Conservation (phyloP, 208 protist genomes). For the Porcisia deanei region DNA sequence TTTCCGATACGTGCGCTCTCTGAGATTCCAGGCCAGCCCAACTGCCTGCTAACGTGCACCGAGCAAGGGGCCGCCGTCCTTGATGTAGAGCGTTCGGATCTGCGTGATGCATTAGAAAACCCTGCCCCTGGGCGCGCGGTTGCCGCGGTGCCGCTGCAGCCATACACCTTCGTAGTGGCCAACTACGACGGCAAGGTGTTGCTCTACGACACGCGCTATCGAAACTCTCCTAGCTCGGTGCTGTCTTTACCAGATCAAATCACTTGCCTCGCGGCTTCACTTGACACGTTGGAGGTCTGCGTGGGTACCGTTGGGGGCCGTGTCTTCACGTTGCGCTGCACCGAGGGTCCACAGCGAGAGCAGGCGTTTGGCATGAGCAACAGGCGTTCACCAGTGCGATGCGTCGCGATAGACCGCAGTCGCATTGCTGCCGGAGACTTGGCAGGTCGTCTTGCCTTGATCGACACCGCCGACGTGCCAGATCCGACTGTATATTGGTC, state of each 20-base stretch:
- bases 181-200: conserved; percentile 75
- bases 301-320: conserved; percentile 61
- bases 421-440: conserved; percentile 57
- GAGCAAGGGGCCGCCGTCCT: conserved; percentile 39
- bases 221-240: conserved; percentile 27
- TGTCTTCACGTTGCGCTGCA: conserved; percentile 60
- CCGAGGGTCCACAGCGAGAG: conserved; percentile 38
- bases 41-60: conserved; percentile 40
- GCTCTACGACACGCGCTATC: conserved; percentile 50
- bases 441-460: conserved; percentile 37
- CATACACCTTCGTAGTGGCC: conserved; percentile 42
- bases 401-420: conserved; percentile 26
- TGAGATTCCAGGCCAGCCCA: conserved; percentile 20
- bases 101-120: conserved; percentile 27
- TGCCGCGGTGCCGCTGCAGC: conserved; percentile 30
- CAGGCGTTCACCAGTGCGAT: conserved; percentile 40
- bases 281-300: conserved; percentile 32
- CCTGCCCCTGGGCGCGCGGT: conserved; percentile 43
- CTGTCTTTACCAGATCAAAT: conserved; percentile 67
- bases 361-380: conserved; percentile 60
- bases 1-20: conserved; percentile 36
- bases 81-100: conserved; percentile 38
- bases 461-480: conserved; percentile 56
- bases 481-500: conserved; percentile 53
- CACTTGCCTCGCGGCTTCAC: conserved; percentile 32